Evolutionary conservation across 2,329 filamentous ascomycete species (phyloP).

Genomic region (Pseudonectria buxi): DNA sequence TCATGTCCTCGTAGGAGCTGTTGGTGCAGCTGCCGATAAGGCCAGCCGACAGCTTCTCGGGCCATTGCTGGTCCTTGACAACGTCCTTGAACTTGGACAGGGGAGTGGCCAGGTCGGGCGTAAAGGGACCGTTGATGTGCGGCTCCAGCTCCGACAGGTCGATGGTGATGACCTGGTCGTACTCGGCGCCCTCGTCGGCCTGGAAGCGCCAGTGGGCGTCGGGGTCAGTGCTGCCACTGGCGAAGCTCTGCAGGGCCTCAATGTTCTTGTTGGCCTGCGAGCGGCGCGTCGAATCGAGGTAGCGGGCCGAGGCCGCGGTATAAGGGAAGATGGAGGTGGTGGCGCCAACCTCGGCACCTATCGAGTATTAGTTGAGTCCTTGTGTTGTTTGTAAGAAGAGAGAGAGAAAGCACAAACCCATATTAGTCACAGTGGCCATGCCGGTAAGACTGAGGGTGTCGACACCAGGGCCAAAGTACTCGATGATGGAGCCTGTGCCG

Average conservation of each 20-base stretch:
- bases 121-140: slow-evolving; percentile 98
- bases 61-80: slow-evolving; percentile 92
- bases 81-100: slow-evolving; percentile 96
- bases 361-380: too few relatives aligned
- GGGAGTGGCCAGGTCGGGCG: slow-evolving; percentile 92
- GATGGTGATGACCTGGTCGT: slow-evolving; percentile 94
- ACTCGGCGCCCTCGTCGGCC: slow-evolving; percentile 79
- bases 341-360: slow-evolving; percentile 77
- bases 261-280: slow-evolving; percentile 60
- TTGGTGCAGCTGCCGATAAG: slow-evolving; percentile 99
- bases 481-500: slow-evolving; percentile 89
- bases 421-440: slow-evolving; percentile 88
- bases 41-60: slow-evolving; percentile 91
- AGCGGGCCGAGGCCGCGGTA: slow-evolving; percentile 74
- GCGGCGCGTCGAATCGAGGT: slow-evolving; percentile 73
- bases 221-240: slow-evolving; percentile 33
- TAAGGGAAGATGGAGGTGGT: slow-evolving; percentile 95
- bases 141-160: slow-evolving; percentile 93
- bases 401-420: slow-evolving; percentile 44
- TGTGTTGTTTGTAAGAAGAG: too few relatives aligned
- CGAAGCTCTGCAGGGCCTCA: slow-evolving; percentile 50
- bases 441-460: slow-evolving; percentile 85
- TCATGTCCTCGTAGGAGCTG: slow-evolving; percentile 82
- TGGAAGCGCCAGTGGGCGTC: slow-evolving; percentile 57
- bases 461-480: slow-evolving; percentile 88